A percentile compares a stretch with the other conserved stretches of the same genome.
Evolutionary conservation across 1,284 basidiomycete species (phyloP).

Genomic region (Austropuccinia psidii): DNA sequence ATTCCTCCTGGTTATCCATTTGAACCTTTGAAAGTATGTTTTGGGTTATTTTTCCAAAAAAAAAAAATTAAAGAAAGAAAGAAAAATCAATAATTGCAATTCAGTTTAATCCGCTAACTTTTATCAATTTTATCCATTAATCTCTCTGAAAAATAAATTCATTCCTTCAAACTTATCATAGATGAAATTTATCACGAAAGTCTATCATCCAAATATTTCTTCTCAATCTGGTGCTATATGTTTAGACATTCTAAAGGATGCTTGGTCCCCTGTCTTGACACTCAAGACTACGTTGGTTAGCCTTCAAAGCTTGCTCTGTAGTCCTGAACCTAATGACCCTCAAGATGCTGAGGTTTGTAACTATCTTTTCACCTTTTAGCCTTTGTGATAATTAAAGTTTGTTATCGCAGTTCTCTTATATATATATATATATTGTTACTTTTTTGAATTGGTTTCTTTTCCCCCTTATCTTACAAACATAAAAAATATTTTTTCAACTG

Average conservation of each 20-base stretch:
- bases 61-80: too few species aligned
- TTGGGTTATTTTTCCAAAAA: too few species aligned
- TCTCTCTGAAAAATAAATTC: conserved; percentile 28
- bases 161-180: too few species aligned
- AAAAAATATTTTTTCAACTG: background rate
- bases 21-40: conserved; percentile 96
- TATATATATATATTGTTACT: background rate
- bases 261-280: conserved; percentile 67
- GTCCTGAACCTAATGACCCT: conserved; percentile 91
- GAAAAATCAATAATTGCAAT: too few species aligned
- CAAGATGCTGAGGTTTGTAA: conserved; percentile 75
- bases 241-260: conserved; percentile 76
- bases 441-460: conserved; percentile 8
- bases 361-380: conserved; percentile 6
- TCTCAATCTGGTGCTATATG: conserved; percentile 88
- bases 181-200: conserved; percentile 52
- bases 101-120: too few species aligned
- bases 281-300: conserved; percentile 96
- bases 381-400: too few species aligned
- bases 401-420: background rate
- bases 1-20: conserved; percentile 56
- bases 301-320: conserved; percentile 87
- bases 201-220: conserved; percentile 95
- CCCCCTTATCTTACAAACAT: background rate
- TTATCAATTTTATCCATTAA: conserved; percentile 18